Evolutionary conservation across 2,329 filamentous ascomycete genomes (phyloP).

Genomic region (Monilinia laxa): DNA sequence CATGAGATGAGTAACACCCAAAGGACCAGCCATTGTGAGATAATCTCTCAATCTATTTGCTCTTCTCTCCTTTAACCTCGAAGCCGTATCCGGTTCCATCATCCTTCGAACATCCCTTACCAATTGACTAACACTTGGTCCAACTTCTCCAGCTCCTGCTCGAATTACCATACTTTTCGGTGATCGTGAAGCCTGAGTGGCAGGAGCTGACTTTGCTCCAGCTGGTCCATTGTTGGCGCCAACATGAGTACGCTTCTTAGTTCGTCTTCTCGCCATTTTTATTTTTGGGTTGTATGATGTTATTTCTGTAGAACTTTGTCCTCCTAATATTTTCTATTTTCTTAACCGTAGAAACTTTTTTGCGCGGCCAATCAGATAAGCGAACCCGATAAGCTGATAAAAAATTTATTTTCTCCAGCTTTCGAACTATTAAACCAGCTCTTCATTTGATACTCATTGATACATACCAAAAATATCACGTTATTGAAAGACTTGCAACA

Average conservation of each 20-base stretch:
- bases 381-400: conserved; percentile 40
- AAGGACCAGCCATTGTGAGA: conserved; percentile 88
- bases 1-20: conserved; percentile 89
- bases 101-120: conserved; percentile 87
- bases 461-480: not conserved
- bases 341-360: conserved; percentile 27
- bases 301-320: conserved; percentile 14
- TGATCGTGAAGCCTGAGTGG: conserved; percentile 58
- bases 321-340: conserved; percentile 19
- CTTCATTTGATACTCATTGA: not conserved
- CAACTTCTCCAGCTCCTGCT: conserved; percentile 90
- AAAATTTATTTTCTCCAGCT: conserved; percentile 32
- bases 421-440: not conserved
- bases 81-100: conserved; percentile 95
- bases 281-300: conserved; percentile 27
- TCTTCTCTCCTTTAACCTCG: conserved; percentile 82
- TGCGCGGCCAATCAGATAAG: conserved; percentile 35
- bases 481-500: not conserved
- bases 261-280: conserved; percentile 74
- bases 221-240: conserved; percentile 57
- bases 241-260: conserved; percentile 86
- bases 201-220: conserved; percentile 53
- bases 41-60: conserved; percentile 90
- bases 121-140: conserved; percentile 85
- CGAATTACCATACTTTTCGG: conserved; percentile 99